phyloP scores from a whole-genome alignment of 2,329 filamentous ascomycete species.

The Tolypocladium paradoxum region DNA sequence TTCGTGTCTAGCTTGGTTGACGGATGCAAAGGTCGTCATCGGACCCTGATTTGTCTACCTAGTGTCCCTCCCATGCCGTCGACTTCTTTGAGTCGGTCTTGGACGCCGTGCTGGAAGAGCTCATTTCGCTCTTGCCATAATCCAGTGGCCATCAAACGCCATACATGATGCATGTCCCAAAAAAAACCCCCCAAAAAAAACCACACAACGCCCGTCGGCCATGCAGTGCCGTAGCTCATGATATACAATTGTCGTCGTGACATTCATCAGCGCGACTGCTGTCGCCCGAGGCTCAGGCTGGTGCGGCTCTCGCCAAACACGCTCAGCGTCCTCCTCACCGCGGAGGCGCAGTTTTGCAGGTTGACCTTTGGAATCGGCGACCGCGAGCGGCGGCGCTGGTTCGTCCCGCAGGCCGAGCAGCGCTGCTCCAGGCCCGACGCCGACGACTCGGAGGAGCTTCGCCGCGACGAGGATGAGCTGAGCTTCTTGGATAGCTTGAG shows the following conservation, averaged over 20 bases:
- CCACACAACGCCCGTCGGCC: too few relatives aligned
- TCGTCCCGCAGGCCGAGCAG: not conserved
- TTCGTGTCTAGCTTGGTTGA: too few relatives aligned
- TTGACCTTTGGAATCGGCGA: not conserved
- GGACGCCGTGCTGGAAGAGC: not conserved
- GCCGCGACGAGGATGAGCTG: not conserved
- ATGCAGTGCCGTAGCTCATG: not conserved
- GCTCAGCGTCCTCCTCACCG: not conserved
- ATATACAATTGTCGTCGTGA: not conserved
- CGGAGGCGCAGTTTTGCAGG: constrained; percentile 1
- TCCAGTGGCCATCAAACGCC: not conserved
- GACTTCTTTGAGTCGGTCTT: not conserved
- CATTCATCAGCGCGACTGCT: not conserved
- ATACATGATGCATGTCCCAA: not conserved
- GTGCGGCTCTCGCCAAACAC: not conserved
- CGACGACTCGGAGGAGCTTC: not conserved
- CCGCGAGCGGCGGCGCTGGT: not conserved
- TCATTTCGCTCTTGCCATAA: too few relatives aligned
- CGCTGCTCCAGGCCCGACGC: not conserved
- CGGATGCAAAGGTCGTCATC: not conserved
- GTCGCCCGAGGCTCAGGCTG: not conserved
- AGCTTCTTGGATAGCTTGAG: constrained; percentile 1
- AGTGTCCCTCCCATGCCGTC: not conserved
- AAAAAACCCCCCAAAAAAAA: not conserved
- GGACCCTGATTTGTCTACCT: not conserved